Percentiles rank a stretch among this genome's conserved stretches.
phyloP scores from a whole-genome alignment of 1,139 yeast genomes.

The Suhomyces ambrosiae region DNA sequence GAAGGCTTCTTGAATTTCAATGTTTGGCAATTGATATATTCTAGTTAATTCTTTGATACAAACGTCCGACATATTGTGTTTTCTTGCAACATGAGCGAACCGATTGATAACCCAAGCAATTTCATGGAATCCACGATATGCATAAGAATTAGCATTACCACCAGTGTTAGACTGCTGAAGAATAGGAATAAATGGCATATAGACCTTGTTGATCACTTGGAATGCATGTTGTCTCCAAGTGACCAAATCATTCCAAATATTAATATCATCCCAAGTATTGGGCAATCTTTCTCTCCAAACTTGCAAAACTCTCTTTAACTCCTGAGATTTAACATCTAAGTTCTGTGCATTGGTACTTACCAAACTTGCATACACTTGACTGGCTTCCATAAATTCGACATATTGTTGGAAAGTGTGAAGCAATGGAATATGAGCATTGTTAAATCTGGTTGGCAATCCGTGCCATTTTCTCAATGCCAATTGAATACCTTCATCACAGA shows the following conservation, averaged over 20 bases:
- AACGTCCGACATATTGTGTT: constrained; percentile 95
- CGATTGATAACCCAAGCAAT: constrained; percentile 98
- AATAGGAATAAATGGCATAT: constrained; percentile 89
- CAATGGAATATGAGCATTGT: constrained; percentile 86
- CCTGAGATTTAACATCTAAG: constrained; percentile 89
- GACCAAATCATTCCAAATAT: constrained; percentile 95
- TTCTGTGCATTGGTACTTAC: constrained; percentile 91
- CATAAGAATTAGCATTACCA: constrained; percentile 82
- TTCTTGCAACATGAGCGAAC: constrained; percentile 97
- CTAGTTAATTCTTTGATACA: constrained; percentile 91
- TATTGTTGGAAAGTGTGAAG: constrained; percentile 96
- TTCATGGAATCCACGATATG: constrained; percentile 96
- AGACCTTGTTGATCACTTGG: constrained; percentile 93
- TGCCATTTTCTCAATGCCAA: constrained; percentile 92
- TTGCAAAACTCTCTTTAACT: constrained; percentile 87
- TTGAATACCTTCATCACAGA: constrained; percentile 96
- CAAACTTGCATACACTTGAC: constrained; percentile 87
- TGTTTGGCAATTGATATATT: constrained; percentile 93
- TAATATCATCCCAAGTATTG: constrained; percentile 95
- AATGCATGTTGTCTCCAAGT: constrained; percentile 99
- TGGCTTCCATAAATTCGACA: constrained; percentile 96
- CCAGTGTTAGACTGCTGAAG: constrained; percentile 74
- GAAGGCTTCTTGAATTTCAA: constrained; percentile 98
- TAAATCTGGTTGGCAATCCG: constrained; percentile 76
- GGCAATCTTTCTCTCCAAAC: constrained; percentile 99